Percentiles rank a stretch among this genome's conserved stretches.
These are phyloP conservation scores for Schoenoplectus tabernaemontani DNA, from an alignment of 202 grass and related monocot species.

Conservation along the genomic window DNA sequence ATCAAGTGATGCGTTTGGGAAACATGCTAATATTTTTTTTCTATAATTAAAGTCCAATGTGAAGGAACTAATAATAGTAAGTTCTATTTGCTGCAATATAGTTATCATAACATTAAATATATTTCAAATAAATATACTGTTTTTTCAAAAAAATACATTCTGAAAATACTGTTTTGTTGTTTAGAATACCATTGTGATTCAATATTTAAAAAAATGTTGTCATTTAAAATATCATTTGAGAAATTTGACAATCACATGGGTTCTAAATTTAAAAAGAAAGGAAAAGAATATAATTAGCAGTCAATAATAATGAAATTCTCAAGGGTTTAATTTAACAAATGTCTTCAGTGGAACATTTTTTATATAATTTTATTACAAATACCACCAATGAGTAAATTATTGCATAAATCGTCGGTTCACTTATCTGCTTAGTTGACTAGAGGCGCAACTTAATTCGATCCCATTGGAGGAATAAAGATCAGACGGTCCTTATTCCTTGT, in stretches of 20 bases:
- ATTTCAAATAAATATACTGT: too few species aligned
- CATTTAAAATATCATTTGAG: neutral
- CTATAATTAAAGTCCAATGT: too few species aligned
- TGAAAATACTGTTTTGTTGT: too few species aligned
- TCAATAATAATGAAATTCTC: neutral
- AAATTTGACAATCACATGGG: neutral
- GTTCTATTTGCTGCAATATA: too few species aligned
- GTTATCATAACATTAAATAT: too few species aligned
- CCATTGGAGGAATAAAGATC: constrained; percentile 21
- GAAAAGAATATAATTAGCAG: neutral
- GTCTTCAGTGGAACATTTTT: neutral
- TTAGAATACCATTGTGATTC: too few species aligned
- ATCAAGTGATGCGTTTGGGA: too few species aligned
- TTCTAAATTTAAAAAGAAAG: neutral
- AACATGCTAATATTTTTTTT: too few species aligned
- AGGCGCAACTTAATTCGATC: neutral
- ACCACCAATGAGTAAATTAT: neutral
- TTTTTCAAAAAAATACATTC: too few species aligned
- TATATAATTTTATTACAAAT: neutral
- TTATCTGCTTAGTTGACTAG: constrained; percentile 14
- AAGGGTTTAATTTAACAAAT: neutral
- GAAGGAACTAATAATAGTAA: too few species aligned
- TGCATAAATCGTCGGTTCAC: neutral
- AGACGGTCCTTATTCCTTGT: constrained; percentile 8
- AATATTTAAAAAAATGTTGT: neutral